Evolutionary conservation across 1,284 basidiomycete genomes (phyloP), one percentile per base, ranked within the genome.

Genomic region (Ustilago bromivora): DNA sequence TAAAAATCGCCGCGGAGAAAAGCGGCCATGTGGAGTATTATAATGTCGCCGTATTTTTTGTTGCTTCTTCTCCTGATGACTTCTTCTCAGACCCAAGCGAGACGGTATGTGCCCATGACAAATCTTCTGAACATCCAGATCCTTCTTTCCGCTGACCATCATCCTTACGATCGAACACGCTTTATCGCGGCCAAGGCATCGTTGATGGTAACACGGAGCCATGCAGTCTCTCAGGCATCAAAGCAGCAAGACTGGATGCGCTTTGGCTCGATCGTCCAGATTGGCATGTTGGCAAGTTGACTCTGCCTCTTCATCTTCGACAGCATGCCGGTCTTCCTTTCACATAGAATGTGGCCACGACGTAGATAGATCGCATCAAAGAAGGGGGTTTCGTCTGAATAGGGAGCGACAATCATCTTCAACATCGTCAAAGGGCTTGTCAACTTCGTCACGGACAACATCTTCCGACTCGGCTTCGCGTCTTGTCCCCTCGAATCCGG

Each of bases 401-500:
- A 43, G 8, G 11, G 11, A 35, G 12, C 57, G 17, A 0, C 12
- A 19, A 0, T 17, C 53, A 9, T 36, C 40, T 11, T 57, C 54
- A 13, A 53, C 57, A 28, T 32, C 49, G 2, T 34, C 34, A 4
- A 49, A 40, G 17, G 19, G 19, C 5, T 23, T 53, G 7, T 55
- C 65, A n/a, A 40, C 60, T 1, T 49, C 70, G 2, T 66, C 64
- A 38, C 32, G 32, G 13, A 47, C 53, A 40, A n/a, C 61, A 34
- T 32, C 57, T 3, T 57, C 65, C 19, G 58, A 57, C 4, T 35
- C 57, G 13, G 13, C 38, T 6, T n/a, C 47, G 3, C 71, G 71
- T 23, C 61, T 73, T 0, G 61, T 73, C 7, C 49, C 71, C 10
- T 46, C 43, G 0, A 73, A 49, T 32, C 71, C 66, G 3, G 40